Conservation (phyloP, 2,329 filamentous ascomycete genomes). For the Colletotrichum scovillei region DNA sequence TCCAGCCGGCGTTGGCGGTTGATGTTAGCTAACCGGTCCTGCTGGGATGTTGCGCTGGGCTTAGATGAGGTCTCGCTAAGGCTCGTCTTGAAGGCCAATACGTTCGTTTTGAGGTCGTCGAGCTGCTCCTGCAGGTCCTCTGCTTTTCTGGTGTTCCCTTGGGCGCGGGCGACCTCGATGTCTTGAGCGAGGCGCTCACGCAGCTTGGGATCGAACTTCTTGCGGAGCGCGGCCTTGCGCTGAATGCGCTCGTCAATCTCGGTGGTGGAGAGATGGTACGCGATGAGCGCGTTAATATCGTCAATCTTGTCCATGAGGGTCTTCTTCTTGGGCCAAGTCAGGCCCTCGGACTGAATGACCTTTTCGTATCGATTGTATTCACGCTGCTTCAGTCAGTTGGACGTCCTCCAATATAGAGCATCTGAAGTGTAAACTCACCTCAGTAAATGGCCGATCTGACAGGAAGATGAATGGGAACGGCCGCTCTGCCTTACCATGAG, state of each 20-base stretch:
- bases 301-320: slow-evolving; percentile 78
- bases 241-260: slow-evolving; percentile 85
- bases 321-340: slow-evolving; percentile 79
- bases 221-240: slow-evolving; percentile 75
- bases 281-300: slow-evolving; percentile 83
- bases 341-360: slow-evolving; percentile 77
- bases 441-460: slow-evolving; percentile 87
- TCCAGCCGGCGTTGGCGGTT: slow-evolving; percentile 86
- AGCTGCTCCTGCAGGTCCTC: slow-evolving; percentile 69
- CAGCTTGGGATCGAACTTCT: slow-evolving; percentile 74
- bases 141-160: slow-evolving; percentile 69
- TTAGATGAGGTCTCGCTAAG: slow-evolving; percentile 66
- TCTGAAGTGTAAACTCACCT: slow-evolving; percentile 61
- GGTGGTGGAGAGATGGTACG: slow-evolving; percentile 83
- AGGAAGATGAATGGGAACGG: slow-evolving; percentile 92
- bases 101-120: slow-evolving; percentile 73
- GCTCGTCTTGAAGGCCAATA: slow-evolving; percentile 78
- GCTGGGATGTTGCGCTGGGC: slow-evolving; percentile 69
- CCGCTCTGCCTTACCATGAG: slow-evolving; percentile 85
- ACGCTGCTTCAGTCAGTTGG: slow-evolving; percentile 54
- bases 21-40: slow-evolving; percentile 84
- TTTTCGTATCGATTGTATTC: slow-evolving; percentile 87
- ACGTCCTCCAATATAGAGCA: slow-evolving; percentile 3
- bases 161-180: slow-evolving; percentile 73
- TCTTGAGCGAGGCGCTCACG: slow-evolving; percentile 74